Base-by-base conservation (phyloP, 2,329 filamentous ascomycete species). In the Beauveria sp. region DNA sequence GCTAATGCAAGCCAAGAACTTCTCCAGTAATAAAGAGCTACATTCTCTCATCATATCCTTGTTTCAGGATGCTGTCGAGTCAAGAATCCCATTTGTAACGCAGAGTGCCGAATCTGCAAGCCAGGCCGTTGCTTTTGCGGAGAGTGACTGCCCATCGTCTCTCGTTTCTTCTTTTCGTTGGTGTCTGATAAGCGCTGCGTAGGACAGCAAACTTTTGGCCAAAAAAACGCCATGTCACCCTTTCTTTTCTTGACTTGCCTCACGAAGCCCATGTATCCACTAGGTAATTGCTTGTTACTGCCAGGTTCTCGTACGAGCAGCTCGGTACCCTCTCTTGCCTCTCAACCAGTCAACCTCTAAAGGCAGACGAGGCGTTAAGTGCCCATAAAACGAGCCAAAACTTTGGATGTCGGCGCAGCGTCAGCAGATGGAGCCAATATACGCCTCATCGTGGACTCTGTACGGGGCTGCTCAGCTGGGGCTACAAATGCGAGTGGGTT, bases 391-490 rank as follows among this genome's bases (percentile, higher is more conserved):
- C 14, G 22, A 43, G 22, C 24, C 53, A 46, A 56, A 20, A 22
- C n/a, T 30, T 56, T 16, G 53, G 5, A 55, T 30, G 42, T 45
- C 20, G 51, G 30, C 51, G 51, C 30, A 54, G 51, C 34, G 30
- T 42, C 43, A 57, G 54, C 43, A 5, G 43, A 54, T 43, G 43
- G 55, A 47, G 18, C 45, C 55, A 58, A 47, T 40, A 58, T 40
- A 49, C 55, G 55, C 55, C 55, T 58, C 55, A 58, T 58, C 55
- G 30, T 58, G 45, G 45, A 47, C 28, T 9, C n/a, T n/a, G 22
- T 22, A 49, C 22, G 55, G 55, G 55, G 55, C 55, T 49, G 42
- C 26, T 58, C 55, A 58, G 55, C 55, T 58, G 45, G 55, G 55
- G 55, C 55, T 40, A 54, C 7, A 10, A 43, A 40, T 12, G 51